phyloP scores from a whole-genome alignment of 306 rosid genomes.

The Vigna hirtella region DNA sequence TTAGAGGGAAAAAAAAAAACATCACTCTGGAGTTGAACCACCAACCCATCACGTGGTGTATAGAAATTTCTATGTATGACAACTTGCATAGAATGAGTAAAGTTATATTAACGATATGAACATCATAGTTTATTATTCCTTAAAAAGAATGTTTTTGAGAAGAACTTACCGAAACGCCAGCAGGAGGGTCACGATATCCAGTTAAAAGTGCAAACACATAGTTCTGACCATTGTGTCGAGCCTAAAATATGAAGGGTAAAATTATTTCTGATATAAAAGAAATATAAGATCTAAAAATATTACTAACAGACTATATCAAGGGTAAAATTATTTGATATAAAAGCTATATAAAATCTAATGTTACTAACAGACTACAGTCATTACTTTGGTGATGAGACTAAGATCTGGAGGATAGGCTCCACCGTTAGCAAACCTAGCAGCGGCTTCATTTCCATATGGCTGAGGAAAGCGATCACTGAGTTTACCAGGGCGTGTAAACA shows the following conservation, averaged over 20 bases:
- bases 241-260: conserved; percentile 59
- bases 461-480: conserved; percentile 96
- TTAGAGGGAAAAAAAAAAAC: too few relatives aligned
- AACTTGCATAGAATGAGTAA: neutral
- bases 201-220: conserved; percentile 80
- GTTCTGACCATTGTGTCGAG: conserved; percentile 98
- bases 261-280: conserved; percentile 3
- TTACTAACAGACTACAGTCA: conserved; percentile 41
- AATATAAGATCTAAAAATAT: conserved; percentile 22
- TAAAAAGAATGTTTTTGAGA: neutral
- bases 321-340: conserved; percentile 20
- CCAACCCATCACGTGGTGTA: neutral
- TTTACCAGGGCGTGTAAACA: conserved; percentile 97
- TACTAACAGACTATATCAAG: conserved; percentile 38
- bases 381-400: conserved; percentile 95
- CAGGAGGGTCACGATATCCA: conserved; percentile 63
- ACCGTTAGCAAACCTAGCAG: conserved; percentile 99
- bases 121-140: neutral
- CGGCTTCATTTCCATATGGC: conserved; percentile 90
- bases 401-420: conserved; percentile 99
- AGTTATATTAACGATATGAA: neutral
- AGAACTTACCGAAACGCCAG: conserved; percentile 81
- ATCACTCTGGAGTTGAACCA: conserved; percentile 9
- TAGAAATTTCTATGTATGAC: conserved; percentile 9
- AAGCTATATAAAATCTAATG: conserved; percentile 7